These are phyloP conservation scores for Aspergillus proliferans DNA, from an alignment of 2,329 filamentous ascomycete genomes.

Conservation along the genomic window DNA sequence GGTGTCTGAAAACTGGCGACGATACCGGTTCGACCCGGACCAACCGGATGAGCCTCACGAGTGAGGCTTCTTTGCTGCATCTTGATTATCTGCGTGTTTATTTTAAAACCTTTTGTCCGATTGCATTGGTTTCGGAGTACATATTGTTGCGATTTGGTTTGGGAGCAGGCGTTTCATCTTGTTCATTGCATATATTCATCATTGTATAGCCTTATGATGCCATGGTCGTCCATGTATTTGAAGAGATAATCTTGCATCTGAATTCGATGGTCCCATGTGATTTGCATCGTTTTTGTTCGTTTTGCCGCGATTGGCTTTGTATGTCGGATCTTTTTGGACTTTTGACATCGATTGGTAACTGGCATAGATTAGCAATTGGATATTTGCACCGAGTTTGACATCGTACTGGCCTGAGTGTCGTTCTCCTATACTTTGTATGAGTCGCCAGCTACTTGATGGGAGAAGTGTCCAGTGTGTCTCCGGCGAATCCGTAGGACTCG, in stretches of 20 bases:
- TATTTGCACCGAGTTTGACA: too few relatives aligned
- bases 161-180: neutral
- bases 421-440: too few relatives aligned
- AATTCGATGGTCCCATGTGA: neutral
- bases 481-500: too few relatives aligned
- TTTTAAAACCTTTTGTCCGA: neutral
- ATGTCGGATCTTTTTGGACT: neutral
- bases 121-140: neutral
- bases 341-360: too few relatives aligned
- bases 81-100: neutral
- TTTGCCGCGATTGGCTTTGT: neutral
- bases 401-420: too few relatives aligned
- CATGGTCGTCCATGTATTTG: neutral
- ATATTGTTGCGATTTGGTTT: neutral
- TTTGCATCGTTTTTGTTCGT: neutral
- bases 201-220: neutral
- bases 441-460: too few relatives aligned
- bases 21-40: slow-evolving; percentile 12
- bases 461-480: too few relatives aligned
- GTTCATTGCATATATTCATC: neutral
- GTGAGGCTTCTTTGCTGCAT: neutral
- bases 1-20: slow-evolving; percentile 26
- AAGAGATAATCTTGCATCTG: neutral
- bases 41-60: neutral
- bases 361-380: too few relatives aligned